Evolutionary conservation across 2,329 filamentous ascomycete species (phyloP).

Genomic region (Colletotrichum abscissum): DNA sequence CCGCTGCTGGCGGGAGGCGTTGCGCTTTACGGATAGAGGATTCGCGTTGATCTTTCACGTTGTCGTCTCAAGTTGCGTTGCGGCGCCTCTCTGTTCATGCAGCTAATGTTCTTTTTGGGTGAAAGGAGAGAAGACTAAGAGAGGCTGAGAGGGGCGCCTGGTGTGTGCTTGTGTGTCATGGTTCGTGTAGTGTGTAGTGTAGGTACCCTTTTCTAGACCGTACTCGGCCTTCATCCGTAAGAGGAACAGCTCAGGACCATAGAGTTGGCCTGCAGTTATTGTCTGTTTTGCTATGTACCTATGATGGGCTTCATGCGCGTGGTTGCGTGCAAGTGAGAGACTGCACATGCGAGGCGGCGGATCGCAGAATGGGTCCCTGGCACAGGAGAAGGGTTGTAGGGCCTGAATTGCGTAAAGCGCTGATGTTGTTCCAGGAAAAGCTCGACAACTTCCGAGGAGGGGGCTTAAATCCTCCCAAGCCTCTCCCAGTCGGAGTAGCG

Average conservation of each 20-base stretch:
- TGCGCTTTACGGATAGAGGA: too few species aligned
- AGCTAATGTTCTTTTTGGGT: constrained; percentile 13
- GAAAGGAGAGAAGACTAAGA: background rate
- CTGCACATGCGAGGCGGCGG: constrained; percentile 17
- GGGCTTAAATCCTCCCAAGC: background rate
- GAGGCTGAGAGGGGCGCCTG: background rate
- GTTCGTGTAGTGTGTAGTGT: background rate
- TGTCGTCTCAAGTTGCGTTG: constrained; percentile 29
- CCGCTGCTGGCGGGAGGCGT: constrained; percentile 15
- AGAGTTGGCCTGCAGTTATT: background rate
- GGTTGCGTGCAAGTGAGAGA: background rate
- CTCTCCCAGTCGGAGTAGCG: constrained; percentile 10
- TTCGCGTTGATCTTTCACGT: background rate
- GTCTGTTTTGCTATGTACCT: constrained; percentile 8
- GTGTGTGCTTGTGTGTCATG: background rate
- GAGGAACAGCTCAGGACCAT: background rate
- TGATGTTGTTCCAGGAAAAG: constrained; percentile 8
- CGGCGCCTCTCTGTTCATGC: constrained; percentile 27
- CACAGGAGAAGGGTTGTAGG: background rate
- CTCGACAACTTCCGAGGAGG: background rate
- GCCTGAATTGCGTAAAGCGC: background rate
- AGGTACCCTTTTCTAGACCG: background rate
- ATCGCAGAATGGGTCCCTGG: background rate
- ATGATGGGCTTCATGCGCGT: constrained; percentile 11
- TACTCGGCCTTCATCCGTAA: constrained; percentile 20